Evolutionary conservation across 2,329 filamentous ascomycete species (phyloP), one percentile per base, ranked within the genome.

Genomic region (Aspergillus bombycis): DNA sequence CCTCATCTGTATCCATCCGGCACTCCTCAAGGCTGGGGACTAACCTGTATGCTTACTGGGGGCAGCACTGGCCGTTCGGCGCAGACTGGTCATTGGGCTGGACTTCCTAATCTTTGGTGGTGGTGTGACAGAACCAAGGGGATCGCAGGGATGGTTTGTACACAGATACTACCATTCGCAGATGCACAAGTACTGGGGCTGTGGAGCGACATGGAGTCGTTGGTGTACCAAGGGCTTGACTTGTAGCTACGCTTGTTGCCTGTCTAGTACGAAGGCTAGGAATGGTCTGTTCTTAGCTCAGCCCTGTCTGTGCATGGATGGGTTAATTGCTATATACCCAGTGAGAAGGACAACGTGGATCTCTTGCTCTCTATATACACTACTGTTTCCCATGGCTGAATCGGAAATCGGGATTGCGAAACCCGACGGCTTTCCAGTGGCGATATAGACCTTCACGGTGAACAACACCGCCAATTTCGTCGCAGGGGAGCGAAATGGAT

Each of bases 41-140:
- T 53, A 0, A 30, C 23, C 1, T 28, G 48, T 28, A 52, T 52
- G 48, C 23, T 52, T 9, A 52, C 48, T 19, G 28, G 28, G 8
- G 30, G 28, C 8, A 10, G 4, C 4, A 53, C 50, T 6, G 50
- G 50, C 11, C 50, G 50, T 26, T 32, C 26, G 0, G 74, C 67
- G 2, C 77, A 80, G 2, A 87, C 86, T 0, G 83, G 69, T 0
- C 82, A 79, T 70, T 90, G 88, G 88, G 84, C 84, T 1, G 88
- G 88, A 0, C 68, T 89, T 34, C 74, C 85, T 4, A 90, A 89
- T 71, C 68, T 85, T 36, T 89, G 80, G 70, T 90, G 87, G 86
- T 90, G 86, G 87, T 79, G 79, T 38, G 88, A 90, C 73, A 77
- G 86, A 8, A 85, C 88, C 71, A 84, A 82, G 61, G 87, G 85